These are phyloP conservation scores for Fusarium staphyleae DNA, from an alignment of 2,329 filamentous ascomycete species.

Conservation along the genomic window DNA sequence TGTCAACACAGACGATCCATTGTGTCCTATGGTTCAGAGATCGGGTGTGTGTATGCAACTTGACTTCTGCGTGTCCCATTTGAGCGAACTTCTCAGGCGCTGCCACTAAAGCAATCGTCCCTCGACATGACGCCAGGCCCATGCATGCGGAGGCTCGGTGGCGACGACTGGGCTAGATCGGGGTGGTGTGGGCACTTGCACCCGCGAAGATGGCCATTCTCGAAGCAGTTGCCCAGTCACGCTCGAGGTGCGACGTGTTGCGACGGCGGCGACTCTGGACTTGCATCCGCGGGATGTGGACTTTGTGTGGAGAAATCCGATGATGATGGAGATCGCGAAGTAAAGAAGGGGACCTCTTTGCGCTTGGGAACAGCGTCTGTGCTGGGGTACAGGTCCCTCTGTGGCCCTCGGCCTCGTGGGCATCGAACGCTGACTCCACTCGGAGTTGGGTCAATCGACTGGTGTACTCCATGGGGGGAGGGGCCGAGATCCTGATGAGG, in stretches of 20 bases:
- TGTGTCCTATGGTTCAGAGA: too few relatives aligned
- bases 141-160: constrained; percentile 34
- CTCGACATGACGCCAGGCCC: constrained; percentile 40
- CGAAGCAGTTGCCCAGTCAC: constrained; percentile 31
- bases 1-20: too few relatives aligned
- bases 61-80: constrained; percentile 17
- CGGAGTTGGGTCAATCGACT: constrained; percentile 15
- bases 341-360: constrained; percentile 18
- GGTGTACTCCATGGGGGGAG: constrained; percentile 7
- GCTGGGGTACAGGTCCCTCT: constrained; percentile 30
- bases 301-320: constrained; percentile 36
- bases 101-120: constrained; percentile 51
- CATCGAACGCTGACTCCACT: constrained; percentile 18
- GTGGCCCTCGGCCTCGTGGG: constrained; percentile 19
- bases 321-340: constrained; percentile 32
- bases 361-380: constrained; percentile 28
- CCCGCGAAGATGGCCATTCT: constrained; percentile 27
- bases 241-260: constrained; percentile 39
- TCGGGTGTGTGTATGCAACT: constrained; percentile 35
- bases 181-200: constrained; percentile 43
- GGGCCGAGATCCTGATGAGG: constrained; percentile 11
- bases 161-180: constrained; percentile 38
- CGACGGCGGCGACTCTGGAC: constrained; percentile 34
- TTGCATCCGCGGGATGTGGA: constrained; percentile 37
- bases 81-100: constrained; percentile 43